A percentile compares a stretch with the other conserved stretches of the same genome.
These are phyloP conservation scores for Solanum appendiculatum DNA, from an alignment of 257 asterid species.

Conservation along the genomic window DNA sequence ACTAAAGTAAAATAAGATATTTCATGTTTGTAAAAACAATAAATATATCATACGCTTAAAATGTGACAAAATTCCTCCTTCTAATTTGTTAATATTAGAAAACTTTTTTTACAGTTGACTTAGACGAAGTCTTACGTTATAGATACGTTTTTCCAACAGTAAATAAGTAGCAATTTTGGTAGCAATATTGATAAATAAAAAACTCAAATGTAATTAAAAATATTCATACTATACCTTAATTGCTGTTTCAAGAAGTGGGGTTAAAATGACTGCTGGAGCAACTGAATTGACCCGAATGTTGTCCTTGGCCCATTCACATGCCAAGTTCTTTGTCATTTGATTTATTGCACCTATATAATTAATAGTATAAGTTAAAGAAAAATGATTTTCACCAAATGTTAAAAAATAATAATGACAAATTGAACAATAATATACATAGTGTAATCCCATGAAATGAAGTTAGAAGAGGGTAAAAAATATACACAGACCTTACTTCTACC, in stretches of 20 bases:
- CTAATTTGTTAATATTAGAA: neutral
- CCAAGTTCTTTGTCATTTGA: neutral
- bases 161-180: neutral
- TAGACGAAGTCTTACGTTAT: neutral
- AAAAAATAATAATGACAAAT: fast-evolving
- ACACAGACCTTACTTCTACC: fast-evolving
- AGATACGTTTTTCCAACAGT: too few species aligned
- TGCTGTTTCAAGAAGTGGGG: neutral
- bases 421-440: too few species aligned
- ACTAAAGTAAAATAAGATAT: too few species aligned
- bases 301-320: neutral
- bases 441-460: too few species aligned
- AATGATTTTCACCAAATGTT: neutral
- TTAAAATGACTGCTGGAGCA: neutral
- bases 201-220: neutral
- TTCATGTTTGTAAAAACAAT: neutral
- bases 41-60: neutral
- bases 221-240: neutral
- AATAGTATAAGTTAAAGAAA: neutral
- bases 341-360: neutral
- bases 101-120: neutral
- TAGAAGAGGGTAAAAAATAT: fast-evolving
- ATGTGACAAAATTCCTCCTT: neutral
- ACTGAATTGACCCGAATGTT: neutral
- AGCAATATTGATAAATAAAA: neutral